A percentile compares a stretch with the other conserved stretches of the same genome.
These are phyloP conservation scores for Leishmania turanica DNA, from an alignment of 208 protist genomes.

Conservation along the genomic window DNA sequence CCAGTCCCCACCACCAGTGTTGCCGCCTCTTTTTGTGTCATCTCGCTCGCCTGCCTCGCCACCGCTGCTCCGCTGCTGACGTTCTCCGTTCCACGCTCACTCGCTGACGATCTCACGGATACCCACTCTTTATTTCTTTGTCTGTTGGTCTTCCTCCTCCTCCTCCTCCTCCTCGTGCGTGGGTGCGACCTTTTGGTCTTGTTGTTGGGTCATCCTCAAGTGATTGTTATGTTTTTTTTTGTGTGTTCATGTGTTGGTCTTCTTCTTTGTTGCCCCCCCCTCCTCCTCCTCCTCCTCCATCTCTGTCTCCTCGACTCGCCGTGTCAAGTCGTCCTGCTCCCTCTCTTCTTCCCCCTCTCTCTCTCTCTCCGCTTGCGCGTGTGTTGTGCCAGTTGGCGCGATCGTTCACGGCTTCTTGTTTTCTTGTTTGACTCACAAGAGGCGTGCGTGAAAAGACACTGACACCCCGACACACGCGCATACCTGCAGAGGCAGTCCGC, in stretches of 20 bases:
- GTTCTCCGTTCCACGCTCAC: not conserved
- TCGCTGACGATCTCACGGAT: not conserved
- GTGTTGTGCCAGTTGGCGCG: not conserved
- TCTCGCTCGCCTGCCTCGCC: not conserved
- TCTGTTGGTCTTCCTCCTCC: no score
- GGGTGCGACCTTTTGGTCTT: not conserved
- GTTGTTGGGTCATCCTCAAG: not conserved
- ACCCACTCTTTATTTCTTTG: not conserved
- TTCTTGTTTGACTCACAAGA: not conserved
- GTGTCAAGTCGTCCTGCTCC: not conserved
- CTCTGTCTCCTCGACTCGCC: not conserved
- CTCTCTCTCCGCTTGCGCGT: not conserved
- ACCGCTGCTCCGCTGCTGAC: not conserved
- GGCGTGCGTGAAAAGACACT: not conserved
- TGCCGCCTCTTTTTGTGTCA: not conserved
- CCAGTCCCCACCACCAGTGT: not conserved
- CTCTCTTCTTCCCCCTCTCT: not conserved
- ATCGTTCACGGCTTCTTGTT: not conserved
- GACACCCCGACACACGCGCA: not conserved
- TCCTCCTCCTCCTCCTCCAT: no score
- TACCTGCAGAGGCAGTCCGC: not conserved
- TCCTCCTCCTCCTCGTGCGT: not conserved
- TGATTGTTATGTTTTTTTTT: not conserved
- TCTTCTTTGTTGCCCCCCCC: not conserved
- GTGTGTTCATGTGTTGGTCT: no score